Conservation (phyloP, 1,284 basidiomycete species). For the Pterulicium gracile region DNA sequence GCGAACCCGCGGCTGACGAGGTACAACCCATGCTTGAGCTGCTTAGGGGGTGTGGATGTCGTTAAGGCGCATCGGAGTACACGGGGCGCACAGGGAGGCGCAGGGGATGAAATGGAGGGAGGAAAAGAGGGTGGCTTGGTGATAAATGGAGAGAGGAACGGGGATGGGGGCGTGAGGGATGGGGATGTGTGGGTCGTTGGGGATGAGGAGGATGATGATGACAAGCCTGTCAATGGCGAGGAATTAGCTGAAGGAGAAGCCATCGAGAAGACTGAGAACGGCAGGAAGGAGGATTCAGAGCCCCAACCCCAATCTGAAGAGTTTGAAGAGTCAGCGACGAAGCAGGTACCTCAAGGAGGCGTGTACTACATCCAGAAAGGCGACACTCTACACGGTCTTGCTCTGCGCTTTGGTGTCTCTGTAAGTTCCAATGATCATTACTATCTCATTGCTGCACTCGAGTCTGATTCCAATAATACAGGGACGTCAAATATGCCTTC, state of each 20-base stretch:
- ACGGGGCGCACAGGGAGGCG: too few species aligned
- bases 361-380: conserved; percentile 45
- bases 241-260: too few species aligned
- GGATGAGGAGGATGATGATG: conserved; percentile 46
- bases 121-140: conserved; percentile 3
- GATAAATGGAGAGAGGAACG: conserved; percentile 20
- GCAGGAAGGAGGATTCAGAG: conserved; percentile 1
- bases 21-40: conserved; percentile 48
- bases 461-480: conserved; percentile 16
- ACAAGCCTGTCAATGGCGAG: too few species aligned
- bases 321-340: conserved; percentile 1
- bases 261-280: conserved; percentile 8
- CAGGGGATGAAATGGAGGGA: conserved; percentile 15
- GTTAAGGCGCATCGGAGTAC: too few species aligned
- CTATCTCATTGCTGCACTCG: conserved; percentile 2
- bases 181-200: conserved; percentile 54
- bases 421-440: conserved; percentile 28
- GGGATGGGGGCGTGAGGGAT: conserved; percentile 44
- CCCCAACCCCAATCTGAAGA: neutral
- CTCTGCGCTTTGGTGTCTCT: conserved; percentile 48
- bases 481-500: conserved; percentile 46
- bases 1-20: conserved; percentile 42
- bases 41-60: conserved; percentile 44
- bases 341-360: conserved; percentile 2
- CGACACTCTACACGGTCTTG: conserved; percentile 60